Evolutionary conservation across 2,329 filamentous ascomycete species (phyloP), one percentile per base, ranked within the genome.

Genomic region (Colletotrichum sp.): DNA sequence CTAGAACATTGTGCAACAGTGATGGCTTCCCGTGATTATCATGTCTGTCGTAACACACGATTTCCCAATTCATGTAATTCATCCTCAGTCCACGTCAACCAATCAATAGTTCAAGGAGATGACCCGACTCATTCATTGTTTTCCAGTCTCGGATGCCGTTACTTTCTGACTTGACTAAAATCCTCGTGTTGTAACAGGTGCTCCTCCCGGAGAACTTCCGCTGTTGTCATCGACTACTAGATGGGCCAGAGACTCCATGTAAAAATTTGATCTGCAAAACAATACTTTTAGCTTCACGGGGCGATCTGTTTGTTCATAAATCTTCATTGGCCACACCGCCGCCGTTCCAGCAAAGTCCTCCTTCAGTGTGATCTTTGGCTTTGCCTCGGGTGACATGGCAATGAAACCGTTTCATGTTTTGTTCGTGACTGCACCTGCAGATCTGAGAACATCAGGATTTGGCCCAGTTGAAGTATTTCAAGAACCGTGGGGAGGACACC

Each of bases 1-100:
- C n/a, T 13, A 21, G 43, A 21, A 21, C 10, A 52, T 52, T 52
- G 43, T 52, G 43, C n/a, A 52, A 3, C 43, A 24, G 43, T 52
- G 43, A 52, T 21, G 43, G 43, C 43, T 52, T 52, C 43, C n/a
- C 16, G 43, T 13, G 43, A 52, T 21, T 8, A 3, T 52, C 10
- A 52, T 13, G 12, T 24, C n/a, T 1, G n/a, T 21, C 10, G 12
- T 13, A 21, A 52, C 43, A 13, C 12, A 21, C 43, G 8, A 52
- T 3, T 21, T 4, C 1, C 12, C n/a, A 1, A 52, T 52, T 52
- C 43, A 3, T 21, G 1, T 2, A 4, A 4, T 52, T 21, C 2
- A 13, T 52, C n/a, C n/a, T n/a, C 6, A 52, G 43, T 7, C 21
- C n/a, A 52, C 43, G n/a, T 21, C n/a, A 13, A 21, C 43, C 9